phyloP scores from a whole-genome alignment of 257 asterid genomes.

The Ligustrum vulgare region DNA sequence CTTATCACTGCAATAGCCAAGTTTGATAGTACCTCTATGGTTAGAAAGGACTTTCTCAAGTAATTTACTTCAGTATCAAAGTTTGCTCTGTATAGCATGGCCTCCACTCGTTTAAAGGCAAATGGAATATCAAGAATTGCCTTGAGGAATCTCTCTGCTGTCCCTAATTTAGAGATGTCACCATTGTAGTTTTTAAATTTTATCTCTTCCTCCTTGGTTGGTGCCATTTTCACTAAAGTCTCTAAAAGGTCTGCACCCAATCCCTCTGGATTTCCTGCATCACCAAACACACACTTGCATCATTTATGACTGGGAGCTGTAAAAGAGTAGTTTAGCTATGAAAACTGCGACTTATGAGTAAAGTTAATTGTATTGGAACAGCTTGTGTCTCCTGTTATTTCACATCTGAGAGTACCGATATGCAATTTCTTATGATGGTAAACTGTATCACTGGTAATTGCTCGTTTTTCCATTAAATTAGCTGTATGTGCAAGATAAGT shows the following conservation, averaged over 20 bases:
- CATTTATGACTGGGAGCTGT: neutral
- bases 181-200: conserved; percentile 73
- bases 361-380: neutral
- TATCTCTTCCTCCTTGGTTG: conserved; percentile 97
- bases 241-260: conserved; percentile 92
- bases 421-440: neutral
- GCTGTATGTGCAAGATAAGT: neutral
- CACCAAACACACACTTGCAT: conserved; percentile 5
- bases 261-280: conserved; percentile 87
- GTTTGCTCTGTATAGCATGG: conserved; percentile 92
- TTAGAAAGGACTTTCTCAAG: conserved; percentile 73
- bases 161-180: conserved; percentile 68
- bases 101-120: conserved; percentile 91
- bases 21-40: conserved; percentile 68
- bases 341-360: neutral
- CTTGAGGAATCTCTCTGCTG: conserved; percentile 94
- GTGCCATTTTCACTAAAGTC: conserved; percentile 97
- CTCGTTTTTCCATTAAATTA: no score
- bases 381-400: neutral
- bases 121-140: conserved; percentile 81
- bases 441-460: neutral
- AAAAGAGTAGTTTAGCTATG: neutral
- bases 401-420: neutral
- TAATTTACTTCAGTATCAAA: conserved; percentile 81
- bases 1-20: neutral